A percentile compares a stretch with the other conserved stretches of the same genome.
Conservation (phyloP, 1,284 basidiomycete species). For the Ustilago xerochloae region DNA sequence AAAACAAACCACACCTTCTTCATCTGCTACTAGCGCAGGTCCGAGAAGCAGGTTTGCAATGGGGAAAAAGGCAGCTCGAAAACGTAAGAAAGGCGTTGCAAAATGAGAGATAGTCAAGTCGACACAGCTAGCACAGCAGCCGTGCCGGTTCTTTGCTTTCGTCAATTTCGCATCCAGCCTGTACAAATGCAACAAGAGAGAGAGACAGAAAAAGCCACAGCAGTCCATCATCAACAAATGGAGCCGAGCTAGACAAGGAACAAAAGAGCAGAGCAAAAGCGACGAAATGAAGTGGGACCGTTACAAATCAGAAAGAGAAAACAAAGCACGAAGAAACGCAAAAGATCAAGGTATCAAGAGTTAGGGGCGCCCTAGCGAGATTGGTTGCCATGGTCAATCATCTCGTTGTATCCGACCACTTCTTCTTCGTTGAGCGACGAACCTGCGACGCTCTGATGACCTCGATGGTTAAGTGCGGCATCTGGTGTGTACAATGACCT, state of each 20-base stretch:
- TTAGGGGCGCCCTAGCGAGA: too few relatives aligned
- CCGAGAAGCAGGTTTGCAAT: too few relatives aligned
- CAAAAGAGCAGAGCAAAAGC: slow-evolving; percentile 3
- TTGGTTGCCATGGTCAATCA: slow-evolving; percentile 57
- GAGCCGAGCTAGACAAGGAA: slow-evolving; percentile 9
- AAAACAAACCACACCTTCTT: not conserved
- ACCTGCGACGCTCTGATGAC: slow-evolving; percentile 49
- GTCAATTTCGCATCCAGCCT: not conserved
- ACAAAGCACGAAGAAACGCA: not conserved
- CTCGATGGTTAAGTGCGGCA: slow-evolving; percentile 33
- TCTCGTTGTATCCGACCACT: slow-evolving; percentile 65
- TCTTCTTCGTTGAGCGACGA: slow-evolving; percentile 64
- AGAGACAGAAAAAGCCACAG: slow-evolving; percentile 1
- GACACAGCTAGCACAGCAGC: not conserved
- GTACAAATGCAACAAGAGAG: not conserved
- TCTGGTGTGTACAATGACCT: slow-evolving; percentile 60
- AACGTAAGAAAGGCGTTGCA: not conserved
- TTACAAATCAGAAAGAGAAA: slow-evolving; percentile 2
- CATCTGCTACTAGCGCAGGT: not conserved
- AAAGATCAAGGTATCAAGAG: too few relatives aligned
- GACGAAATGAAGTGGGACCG: slow-evolving; percentile 2
- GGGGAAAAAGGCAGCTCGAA: not conserved
- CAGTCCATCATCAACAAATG: slow-evolving; percentile 1
- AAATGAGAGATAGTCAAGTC: not conserved
- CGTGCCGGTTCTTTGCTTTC: not conserved